Evolutionary conservation across 495 filamentous ascomycete genomes (phyloP).

Genomic region (Sordaria brevicollis): DNA sequence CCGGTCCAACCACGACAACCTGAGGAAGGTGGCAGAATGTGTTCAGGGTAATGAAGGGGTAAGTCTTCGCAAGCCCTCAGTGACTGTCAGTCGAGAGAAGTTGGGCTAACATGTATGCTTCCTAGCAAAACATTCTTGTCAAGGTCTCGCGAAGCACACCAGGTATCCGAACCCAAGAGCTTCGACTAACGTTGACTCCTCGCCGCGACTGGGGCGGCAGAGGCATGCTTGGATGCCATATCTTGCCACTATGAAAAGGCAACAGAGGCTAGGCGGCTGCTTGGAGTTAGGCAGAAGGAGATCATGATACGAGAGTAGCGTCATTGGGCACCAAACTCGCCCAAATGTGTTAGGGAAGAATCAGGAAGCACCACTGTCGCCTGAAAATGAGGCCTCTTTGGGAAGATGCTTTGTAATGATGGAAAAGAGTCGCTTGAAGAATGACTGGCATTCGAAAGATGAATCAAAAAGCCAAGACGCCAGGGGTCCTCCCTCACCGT

Average conservation of each 20-base stretch:
- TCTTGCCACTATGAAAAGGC: constrained; percentile 52
- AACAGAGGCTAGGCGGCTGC: not conserved
- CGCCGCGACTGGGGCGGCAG: constrained; percentile 77
- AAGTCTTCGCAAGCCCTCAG: constrained; percentile 27
- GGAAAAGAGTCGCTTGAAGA: not conserved
- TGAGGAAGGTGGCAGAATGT: constrained; percentile 72
- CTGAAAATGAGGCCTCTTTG: not conserved
- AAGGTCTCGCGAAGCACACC: constrained; percentile 50
- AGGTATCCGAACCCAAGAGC: constrained; percentile 37
- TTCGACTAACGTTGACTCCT: constrained; percentile 63
- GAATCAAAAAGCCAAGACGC: not conserved
- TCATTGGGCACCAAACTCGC: not conserved
- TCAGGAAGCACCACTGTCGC: not conserved
- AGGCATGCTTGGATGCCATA: constrained; percentile 80
- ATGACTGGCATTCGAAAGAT: not conserved
- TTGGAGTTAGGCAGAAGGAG: not conserved
- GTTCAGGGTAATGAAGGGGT: constrained; percentile 88
- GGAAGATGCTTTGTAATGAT: not conserved
- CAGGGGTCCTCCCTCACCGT: not conserved
- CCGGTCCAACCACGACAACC: constrained; percentile 71
- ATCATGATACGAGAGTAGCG: not conserved
- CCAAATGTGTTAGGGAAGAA: not conserved
- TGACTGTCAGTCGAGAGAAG: not conserved
- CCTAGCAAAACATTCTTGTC: constrained; percentile 57
- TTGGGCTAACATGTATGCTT: constrained; percentile 5